Evolutionary conservation across 768 basidiomycete genomes (phyloP), one percentile per base, ranked within the genome.

Genomic region (Lactarius tabidus): DNA sequence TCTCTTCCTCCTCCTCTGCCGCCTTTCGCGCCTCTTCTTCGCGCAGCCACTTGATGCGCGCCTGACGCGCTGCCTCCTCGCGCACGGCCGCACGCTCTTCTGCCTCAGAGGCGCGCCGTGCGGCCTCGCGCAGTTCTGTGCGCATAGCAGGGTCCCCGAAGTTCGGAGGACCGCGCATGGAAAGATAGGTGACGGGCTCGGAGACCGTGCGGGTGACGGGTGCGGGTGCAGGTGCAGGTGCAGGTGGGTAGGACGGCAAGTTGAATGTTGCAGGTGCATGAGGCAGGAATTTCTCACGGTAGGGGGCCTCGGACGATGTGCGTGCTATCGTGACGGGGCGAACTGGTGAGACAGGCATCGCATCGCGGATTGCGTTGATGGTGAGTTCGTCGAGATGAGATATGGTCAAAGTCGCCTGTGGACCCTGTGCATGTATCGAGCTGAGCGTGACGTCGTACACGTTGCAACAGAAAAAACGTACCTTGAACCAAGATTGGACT

Each of bases 401-500:
- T 20, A 59, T 28, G 35, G 67, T 57, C 23, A 68, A 41, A 6
- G 57, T 68, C 12, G 57, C 67, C 15, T 68, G 67, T 35, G 29
- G 65, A 2, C 57, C 60, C 67, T 68, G 57, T 8, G 9, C 15
- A 43, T 8, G 9, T 10, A 17, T 23, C n/a, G 43, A 52, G 2
- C 18, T 66, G 18, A 51, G 38, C 20, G 36, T 12, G 26, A n/a
- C 18, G 63, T n/a, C 20, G 23, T 17, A 38, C 14, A 43, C 23
- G 23, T 31, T 62, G n/a, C 20, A 45, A 26, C 43, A 38, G 35
- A n/a, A 35, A n/a, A 35, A 6, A 54, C 57, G 43, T 33, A 68
- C 67, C 65, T 58, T 67, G 52, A 66, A 68, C 67, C 67, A 68
- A 5, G 67, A 62, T 54, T 68, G 67, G 17, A 68, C 65, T n/a